Percentiles rank a stretch among this genome's conserved stretches.
Conservation (phyloP, 2,329 filamentous ascomycete genomes). For the Aureobasidium sp. region DNA sequence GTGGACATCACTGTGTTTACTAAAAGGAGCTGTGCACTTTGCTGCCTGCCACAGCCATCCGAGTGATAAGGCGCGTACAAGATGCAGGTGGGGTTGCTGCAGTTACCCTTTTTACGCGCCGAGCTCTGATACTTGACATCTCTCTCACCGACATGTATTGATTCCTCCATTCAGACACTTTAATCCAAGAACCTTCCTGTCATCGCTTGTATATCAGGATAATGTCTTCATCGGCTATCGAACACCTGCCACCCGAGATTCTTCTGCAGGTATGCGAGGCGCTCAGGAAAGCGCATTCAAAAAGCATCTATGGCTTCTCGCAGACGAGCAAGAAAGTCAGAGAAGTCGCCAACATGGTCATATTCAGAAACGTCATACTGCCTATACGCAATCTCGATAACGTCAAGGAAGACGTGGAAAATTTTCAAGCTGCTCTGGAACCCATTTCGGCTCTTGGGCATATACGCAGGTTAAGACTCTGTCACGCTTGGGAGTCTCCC, state of each 20-base stretch:
- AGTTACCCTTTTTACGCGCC: not conserved
- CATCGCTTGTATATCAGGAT: no score
- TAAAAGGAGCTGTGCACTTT: no score
- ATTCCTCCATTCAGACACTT: no score
- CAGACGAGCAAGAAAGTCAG: not conserved
- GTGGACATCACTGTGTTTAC: no score
- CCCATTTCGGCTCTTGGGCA: no score
- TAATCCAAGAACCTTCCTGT: no score
- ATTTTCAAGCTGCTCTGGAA: no score
- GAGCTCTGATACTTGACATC: not conserved
- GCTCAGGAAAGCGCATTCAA: not conserved
- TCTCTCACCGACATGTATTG: not conserved
- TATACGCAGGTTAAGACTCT: no score
- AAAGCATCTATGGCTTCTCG: not conserved
- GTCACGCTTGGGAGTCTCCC: no score
- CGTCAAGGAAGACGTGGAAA: no score
- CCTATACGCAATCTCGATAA: no score
- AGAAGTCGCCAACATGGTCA: not conserved
- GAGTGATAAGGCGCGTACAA: not conserved
- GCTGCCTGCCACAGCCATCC: no score
- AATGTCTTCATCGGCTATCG: not conserved
- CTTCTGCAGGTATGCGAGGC: not conserved
- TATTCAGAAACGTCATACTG: not conserved
- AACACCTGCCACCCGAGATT: not conserved
- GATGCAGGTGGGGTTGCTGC: not conserved